phyloP scores from a whole-genome alignment of 768 basidiomycete species.

The Trametes punicea region DNA sequence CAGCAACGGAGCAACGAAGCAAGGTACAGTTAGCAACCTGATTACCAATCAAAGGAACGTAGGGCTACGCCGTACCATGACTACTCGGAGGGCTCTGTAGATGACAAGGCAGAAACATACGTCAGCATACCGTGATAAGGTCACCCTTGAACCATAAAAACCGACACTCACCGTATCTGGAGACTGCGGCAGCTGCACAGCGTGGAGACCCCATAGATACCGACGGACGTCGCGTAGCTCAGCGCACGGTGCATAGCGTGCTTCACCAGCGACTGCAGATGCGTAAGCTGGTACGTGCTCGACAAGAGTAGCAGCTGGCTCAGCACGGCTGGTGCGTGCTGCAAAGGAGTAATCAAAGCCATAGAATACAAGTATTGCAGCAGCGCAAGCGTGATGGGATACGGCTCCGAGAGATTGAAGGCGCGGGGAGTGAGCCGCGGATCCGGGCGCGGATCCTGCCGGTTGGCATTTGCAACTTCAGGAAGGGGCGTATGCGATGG shows the following conservation, averaged over 20 bases:
- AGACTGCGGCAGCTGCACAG: conserved; percentile 84
- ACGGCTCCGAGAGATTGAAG: conserved; percentile 83
- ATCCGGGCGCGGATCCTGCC: conserved; percentile 57
- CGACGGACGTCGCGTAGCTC: conserved; percentile 81
- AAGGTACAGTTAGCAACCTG: conserved; percentile 13
- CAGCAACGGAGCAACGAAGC: conserved; percentile 10
- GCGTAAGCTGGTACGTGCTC: conserved; percentile 74
- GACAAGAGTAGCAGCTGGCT: conserved; percentile 83
- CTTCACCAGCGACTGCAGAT: conserved; percentile 77
- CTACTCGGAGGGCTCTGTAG: conserved; percentile 70
- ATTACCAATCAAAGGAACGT: conserved; percentile 3
- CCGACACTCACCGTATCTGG: conserved; percentile 70
- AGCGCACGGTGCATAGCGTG: conserved; percentile 92
- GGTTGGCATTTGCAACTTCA: conserved; percentile 51
- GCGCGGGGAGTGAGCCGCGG: conserved; percentile 78
- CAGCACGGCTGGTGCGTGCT: conserved; percentile 86
- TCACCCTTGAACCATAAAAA: conserved; percentile 6
- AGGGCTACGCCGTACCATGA: conserved; percentile 57
- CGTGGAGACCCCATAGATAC: conserved; percentile 94
- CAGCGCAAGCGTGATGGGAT: conserved; percentile 82
- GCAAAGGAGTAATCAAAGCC: conserved; percentile 82
- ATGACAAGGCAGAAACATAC: neutral
- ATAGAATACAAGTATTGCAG: conserved; percentile 93
- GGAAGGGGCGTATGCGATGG: conserved; percentile 62
- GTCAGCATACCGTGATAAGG: neutral